A percentile compares a stretch with the other conserved stretches of the same genome.
Conservation (phyloP, 441 rosid species). For the Melastoma candidum region DNA sequence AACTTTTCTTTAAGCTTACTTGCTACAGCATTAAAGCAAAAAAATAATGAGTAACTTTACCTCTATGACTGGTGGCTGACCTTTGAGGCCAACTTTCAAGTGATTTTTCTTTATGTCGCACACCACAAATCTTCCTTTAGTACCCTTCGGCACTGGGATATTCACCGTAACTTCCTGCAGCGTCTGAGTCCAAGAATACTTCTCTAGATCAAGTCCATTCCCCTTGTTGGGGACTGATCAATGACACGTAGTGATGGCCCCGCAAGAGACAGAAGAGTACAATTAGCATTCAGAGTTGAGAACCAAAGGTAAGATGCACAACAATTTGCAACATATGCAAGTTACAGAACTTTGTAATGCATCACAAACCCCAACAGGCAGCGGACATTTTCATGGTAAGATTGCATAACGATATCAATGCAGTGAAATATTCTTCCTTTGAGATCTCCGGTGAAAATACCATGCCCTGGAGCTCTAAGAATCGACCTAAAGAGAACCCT, state of each 20-base stretch:
- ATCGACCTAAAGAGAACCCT: too few relatives aligned
- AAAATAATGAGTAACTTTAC: constrained; percentile 24
- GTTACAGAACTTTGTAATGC: too few relatives aligned
- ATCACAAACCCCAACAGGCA: too few relatives aligned
- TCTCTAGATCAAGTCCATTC: constrained; percentile 85
- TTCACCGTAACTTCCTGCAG: constrained; percentile 69
- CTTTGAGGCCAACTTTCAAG: constrained; percentile 85
- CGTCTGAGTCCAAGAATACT: constrained; percentile 84
- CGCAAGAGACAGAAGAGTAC: background rate
- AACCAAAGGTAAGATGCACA: too few relatives aligned
- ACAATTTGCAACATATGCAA: too few relatives aligned
- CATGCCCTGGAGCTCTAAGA: too few relatives aligned
- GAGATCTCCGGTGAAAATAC: too few relatives aligned
- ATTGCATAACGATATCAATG: too few relatives aligned
- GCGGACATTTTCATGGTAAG: too few relatives aligned
- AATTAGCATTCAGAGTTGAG: background rate
- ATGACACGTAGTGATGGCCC: background rate
- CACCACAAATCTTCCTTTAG: constrained; percentile 56
- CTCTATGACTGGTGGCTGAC: constrained; percentile 81
- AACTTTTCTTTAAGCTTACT: constrained; percentile 3
- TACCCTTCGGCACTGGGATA: constrained; percentile 78
- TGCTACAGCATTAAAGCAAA: background rate
- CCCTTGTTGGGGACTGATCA: constrained; percentile 77
- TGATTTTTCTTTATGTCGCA: constrained; percentile 86
- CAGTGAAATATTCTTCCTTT: too few relatives aligned